Evolutionary conservation across 768 basidiomycete species (phyloP), one percentile per base, ranked within the genome.

Genomic region (Nidularia pulvinata): DNA sequence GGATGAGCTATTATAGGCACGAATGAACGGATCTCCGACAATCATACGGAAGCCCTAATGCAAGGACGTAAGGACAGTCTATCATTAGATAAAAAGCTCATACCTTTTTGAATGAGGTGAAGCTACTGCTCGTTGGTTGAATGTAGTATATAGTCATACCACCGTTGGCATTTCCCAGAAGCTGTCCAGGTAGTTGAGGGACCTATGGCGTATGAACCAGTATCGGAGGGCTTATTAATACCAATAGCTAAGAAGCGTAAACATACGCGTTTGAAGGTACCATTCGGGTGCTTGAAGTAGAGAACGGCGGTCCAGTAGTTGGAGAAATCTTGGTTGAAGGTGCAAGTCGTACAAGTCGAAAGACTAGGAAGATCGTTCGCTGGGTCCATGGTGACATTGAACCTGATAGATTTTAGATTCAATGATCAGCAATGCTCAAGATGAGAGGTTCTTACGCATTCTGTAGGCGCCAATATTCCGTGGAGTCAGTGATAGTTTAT

Each of bases 121-220:
- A 54, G 34, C 36, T 44, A 5, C 50, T 57, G 33, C 52, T 53
- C 7, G 35, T 42, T n/a, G 56, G 56, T 45, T 63, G 61, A 16
- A 58, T 59, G 52, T 62, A 62, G 39, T 63, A 63, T 3, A 63
- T 52, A 4, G 59, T 60, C 57, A 63, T 63, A 3, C 61, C 61
- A 7, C 59, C 59, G 37, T 60, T 62, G 13, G 61, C 53, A 25
- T 60, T 60, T 25, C 61, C 61, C 6, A 60, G 53, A 11, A 58
- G 49, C 39, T 60, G 59, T 14, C 59, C 61, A 14, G 61, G 57
- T 30, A 59, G 53, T 47, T 63, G 61, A 34, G 58, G 61, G 33
- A 61, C 60, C 59, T 60, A 43, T 33, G 47, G 48, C 16, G 11
- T 6, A 14, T 48, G 7, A 33, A 35, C 16, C 11, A 42, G 39